Conservation (phyloP, 2,329 filamentous ascomycete species). For the Macroventuria anomochaeta region DNA sequence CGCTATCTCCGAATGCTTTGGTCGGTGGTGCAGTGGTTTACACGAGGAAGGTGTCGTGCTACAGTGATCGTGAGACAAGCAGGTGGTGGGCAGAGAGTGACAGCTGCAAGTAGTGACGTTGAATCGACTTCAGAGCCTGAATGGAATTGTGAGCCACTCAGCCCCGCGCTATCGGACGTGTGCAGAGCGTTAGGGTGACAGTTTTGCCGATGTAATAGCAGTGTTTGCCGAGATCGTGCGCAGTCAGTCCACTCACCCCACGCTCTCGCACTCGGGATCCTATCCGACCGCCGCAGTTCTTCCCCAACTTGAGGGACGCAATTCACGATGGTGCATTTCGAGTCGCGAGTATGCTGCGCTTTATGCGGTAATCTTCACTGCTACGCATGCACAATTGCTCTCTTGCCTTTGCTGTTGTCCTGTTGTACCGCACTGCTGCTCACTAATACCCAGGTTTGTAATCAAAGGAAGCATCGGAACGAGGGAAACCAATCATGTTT, state of each 20-base stretch:
- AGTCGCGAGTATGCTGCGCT: slow-evolving; percentile 2
- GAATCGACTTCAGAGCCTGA: slow-evolving; percentile 12
- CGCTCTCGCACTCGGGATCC: slow-evolving; percentile 4
- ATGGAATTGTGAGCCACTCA: slow-evolving; percentile 19
- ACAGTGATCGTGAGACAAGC: not conserved
- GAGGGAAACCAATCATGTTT: slow-evolving; percentile 8
- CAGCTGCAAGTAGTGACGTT: slow-evolving; percentile 19
- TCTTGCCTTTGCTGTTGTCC: too few species aligned
- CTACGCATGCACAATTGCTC: not conserved
- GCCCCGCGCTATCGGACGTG: slow-evolving; percentile 17
- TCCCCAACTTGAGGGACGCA: not conserved
- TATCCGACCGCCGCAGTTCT: slow-evolving; percentile 6
- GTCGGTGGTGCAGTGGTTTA: not conserved
- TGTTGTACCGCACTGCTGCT: too few species aligned
- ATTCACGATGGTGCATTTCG: not conserved
- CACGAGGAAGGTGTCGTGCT: slow-evolving; percentile 5
- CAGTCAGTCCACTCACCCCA: slow-evolving; percentile 10
- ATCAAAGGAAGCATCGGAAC: slow-evolving; percentile 7
- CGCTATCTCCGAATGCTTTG: not conserved
- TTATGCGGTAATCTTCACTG: not conserved
- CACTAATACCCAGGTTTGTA: slow-evolving; percentile 14
- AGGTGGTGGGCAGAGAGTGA: slow-evolving; percentile 6
- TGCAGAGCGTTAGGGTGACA: slow-evolving; percentile 6
- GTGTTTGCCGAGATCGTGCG: slow-evolving; percentile 17
- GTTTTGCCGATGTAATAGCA: slow-evolving; percentile 10